Evolutionary conservation across 1,139 yeast genomes (phyloP), one percentile per base, ranked within the genome.

Genomic region (Yamadazyma conglobata): DNA sequence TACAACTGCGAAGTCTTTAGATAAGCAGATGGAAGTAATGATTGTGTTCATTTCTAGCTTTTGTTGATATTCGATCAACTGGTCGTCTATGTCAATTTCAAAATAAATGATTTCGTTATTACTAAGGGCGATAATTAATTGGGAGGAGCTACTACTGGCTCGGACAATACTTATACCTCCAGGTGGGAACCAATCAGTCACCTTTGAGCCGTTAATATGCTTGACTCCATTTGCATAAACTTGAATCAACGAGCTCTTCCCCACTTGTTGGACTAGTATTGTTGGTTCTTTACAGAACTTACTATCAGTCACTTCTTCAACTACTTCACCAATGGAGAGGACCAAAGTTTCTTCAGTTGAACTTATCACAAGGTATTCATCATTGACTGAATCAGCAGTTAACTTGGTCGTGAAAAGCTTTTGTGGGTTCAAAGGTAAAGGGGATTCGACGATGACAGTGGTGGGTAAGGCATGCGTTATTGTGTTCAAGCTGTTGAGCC

Each of bases 131-230:
- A 91, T 48, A 0, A 75, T 75, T 1, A 89, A 64, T 52, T 91
- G 97, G 13, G 72, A 68, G 23, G 70, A 64, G 22, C 86, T 86
- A 3, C 82, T 59, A 2, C 86, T 55, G 0, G 89, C 82, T 16
- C 64, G 59, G 0, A 72, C 48, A 24, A 91, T 70, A 18, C 72
- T 63, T 10, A 82, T 76, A 5, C 94, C 95, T 0, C 82, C 80
- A 0, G 96, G 95, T 1, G 96, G 87, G 24, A 59, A 66, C 98
- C 98, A 91, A 41, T 84, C 84, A 6, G 76, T 64, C 4, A 56
- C 47, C 11, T 56, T 54, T 2, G 32, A 32, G 15, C 50, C 48
- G 18, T 64, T 62, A 4, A 61, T 54, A 44, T 84, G 89, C 11
- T 81, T 66, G 17, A 91, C 63, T n/a, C 93, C 95, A 40, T 75